phyloP scores from a whole-genome alignment of 345 rosid species.

The Euphorbia pulcherrima region DNA sequence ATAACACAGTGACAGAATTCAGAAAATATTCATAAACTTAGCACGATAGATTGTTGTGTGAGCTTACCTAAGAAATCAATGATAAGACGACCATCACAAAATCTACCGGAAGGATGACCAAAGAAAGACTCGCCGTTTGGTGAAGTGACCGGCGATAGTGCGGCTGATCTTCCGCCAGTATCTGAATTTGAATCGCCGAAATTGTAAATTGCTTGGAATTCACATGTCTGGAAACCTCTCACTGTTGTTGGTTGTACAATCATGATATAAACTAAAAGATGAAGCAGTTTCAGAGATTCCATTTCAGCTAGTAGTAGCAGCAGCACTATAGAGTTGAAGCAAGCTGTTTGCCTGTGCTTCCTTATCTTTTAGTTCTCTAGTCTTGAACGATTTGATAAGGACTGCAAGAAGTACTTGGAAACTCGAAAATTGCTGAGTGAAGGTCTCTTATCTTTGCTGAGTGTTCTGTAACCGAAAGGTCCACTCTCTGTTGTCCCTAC shows the following conservation, averaged over 20 bases:
- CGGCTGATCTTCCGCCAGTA: conserved; percentile 47
- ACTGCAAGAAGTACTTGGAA: too few relatives aligned
- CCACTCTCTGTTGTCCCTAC: too few relatives aligned
- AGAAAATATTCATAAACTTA: conserved; percentile 15
- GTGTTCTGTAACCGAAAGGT: too few relatives aligned
- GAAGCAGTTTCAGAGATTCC: conserved; percentile 21
- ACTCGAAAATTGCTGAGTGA: too few relatives aligned
- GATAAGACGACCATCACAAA: conserved; percentile 46
- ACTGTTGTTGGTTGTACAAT: background rate
- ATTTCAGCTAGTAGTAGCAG: background rate
- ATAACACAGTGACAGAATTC: conserved; percentile 35
- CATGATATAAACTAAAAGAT: conserved; percentile 20
- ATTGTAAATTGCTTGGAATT: conserved; percentile 50
- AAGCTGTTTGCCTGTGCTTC: too few relatives aligned
- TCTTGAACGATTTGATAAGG: too few relatives aligned
- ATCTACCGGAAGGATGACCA: conserved; percentile 45
- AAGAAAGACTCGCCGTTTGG: conserved; percentile 45
- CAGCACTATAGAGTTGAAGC: too few relatives aligned
- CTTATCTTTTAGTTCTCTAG: too few relatives aligned
- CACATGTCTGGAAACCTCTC: conserved; percentile 12
- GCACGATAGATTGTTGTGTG: background rate
- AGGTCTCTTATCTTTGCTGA: too few relatives aligned
- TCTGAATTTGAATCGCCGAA: conserved; percentile 62
- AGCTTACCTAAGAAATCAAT: conserved; percentile 49
- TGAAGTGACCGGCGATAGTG: conserved; percentile 25